A percentile compares a stretch with the other conserved stretches of the same genome.
Conservation (phyloP, 2,329 filamentous ascomycete species). For the Hyphodiscus sp. region DNA sequence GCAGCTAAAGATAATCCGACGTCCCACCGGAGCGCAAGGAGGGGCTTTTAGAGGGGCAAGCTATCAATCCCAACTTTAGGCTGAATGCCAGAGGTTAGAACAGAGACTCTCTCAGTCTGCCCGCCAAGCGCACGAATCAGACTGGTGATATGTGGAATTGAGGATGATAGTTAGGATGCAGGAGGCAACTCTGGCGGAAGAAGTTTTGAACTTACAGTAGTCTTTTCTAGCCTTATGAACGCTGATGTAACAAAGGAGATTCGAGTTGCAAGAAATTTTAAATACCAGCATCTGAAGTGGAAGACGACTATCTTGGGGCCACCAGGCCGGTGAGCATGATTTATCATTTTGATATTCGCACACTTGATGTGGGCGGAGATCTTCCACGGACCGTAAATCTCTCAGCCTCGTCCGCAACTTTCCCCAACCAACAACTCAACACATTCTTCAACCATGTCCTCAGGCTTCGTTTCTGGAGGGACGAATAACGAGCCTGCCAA, state of each 20-base stretch:
- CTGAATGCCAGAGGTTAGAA: constrained; percentile 3
- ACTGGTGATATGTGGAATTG: not conserved
- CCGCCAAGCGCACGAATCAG: constrained; percentile 20
- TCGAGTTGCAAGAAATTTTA: too few relatives aligned
- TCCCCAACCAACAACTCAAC: not conserved
- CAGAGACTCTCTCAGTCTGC: not conserved
- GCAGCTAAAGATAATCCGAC: not conserved
- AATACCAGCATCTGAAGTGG: too few relatives aligned
- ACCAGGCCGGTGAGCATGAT: not conserved
- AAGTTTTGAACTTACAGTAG: too few relatives aligned
- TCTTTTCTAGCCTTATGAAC: too few relatives aligned
- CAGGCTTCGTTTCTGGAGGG: constrained; percentile 45
- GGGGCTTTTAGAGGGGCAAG: constrained; percentile 5
- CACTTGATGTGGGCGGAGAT: not conserved
- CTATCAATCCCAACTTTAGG: constrained; percentile 11
- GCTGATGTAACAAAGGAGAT: too few relatives aligned
- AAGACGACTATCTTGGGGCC: too few relatives aligned
- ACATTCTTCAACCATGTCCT: constrained; percentile 32
- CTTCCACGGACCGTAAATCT: not conserved
- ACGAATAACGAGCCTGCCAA: constrained; percentile 38
- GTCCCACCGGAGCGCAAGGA: constrained; percentile 1
- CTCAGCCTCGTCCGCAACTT: not conserved
- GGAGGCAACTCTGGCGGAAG: too few relatives aligned
- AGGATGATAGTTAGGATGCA: too few relatives aligned
- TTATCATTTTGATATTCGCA: not conserved